Percentiles rank a stretch among this genome's conserved stretches.
Conservation (phyloP, 2,329 filamentous ascomycete species). For the Neopestalotiopsis rosae region DNA sequence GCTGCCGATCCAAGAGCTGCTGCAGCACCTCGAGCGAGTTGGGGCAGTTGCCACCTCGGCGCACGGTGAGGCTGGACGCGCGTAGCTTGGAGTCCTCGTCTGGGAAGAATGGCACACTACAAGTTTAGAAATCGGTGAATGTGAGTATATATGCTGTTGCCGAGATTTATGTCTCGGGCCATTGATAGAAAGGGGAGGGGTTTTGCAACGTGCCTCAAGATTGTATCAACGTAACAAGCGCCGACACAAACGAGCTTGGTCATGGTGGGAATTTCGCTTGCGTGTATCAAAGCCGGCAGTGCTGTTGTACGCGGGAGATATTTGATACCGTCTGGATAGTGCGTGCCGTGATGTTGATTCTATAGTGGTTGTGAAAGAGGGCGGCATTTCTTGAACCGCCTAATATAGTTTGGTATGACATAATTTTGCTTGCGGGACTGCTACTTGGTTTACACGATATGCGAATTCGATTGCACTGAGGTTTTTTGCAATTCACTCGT, state of each 20-base stretch:
- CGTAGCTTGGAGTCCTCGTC: conserved; percentile 75
- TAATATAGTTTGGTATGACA: not conserved
- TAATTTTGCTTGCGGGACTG: not conserved
- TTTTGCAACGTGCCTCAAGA: conserved; percentile 59
- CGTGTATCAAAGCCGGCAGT: not conserved
- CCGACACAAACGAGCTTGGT: conserved; percentile 68
- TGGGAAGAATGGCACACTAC: conserved; percentile 70
- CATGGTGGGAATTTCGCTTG: conserved; percentile 37
- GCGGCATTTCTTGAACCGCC: not conserved
- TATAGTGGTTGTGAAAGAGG: not conserved
- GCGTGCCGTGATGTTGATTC: not conserved
- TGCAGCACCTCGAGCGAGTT: conserved; percentile 75
- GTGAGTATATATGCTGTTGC: not conserved
- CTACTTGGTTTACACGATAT: not conserved
- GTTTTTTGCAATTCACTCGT: too few species aligned
- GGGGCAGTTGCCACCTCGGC: conserved; percentile 75
- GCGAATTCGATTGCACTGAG: too few species aligned
- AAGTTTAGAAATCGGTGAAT: not conserved
- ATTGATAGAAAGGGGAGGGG: too few species aligned
- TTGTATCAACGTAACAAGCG: conserved; percentile 74
- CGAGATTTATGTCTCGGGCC: too few species aligned
- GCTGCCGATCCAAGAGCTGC: conserved; percentile 54
- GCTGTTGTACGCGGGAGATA: not conserved
- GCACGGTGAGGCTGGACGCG: conserved; percentile 60
- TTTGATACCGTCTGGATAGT: not conserved